Percentiles rank a stretch among this genome's conserved stretches.
These are phyloP conservation scores for Flaveria robusta DNA, from an alignment of 129 eudicot genomes.

Conservation along the genomic window DNA sequence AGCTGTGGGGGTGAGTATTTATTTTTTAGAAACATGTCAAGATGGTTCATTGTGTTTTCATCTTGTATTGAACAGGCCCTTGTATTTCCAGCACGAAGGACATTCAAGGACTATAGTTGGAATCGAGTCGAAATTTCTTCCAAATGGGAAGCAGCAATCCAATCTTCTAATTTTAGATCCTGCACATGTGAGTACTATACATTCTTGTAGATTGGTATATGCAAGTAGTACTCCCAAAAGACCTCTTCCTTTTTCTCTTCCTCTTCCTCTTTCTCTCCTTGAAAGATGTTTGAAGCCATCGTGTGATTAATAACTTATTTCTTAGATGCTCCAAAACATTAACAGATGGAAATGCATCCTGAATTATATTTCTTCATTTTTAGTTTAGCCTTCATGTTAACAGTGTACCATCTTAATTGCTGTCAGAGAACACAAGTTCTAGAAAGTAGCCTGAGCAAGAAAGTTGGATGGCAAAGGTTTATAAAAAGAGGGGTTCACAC, in stretches of 20 bases:
- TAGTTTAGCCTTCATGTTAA: neutral
- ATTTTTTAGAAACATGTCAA: neutral
- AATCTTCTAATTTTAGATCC: conserved; percentile 80
- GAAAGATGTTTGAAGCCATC: too few species aligned
- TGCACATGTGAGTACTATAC: conserved; percentile 62
- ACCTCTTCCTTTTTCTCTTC: too few species aligned
- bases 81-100: conserved; percentile 97
- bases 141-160: conserved; percentile 57
- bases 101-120: conserved; percentile 98
- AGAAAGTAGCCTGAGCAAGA: conserved; percentile 60
- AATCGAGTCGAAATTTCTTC: conserved; percentile 59
- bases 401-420: neutral
- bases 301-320: too few species aligned
- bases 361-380: neutral
- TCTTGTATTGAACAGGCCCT: conserved; percentile 59
- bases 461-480: conserved; percentile 75
- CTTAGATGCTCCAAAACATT: too few species aligned
- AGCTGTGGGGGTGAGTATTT: neutral
- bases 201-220: conserved; percentile 21
- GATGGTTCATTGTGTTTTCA: too few species aligned
- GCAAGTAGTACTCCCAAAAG: too few species aligned
- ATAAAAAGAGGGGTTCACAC: conserved; percentile 95
- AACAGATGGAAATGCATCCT: too few species aligned
- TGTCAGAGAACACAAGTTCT: conserved; percentile 66
- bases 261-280: too few species aligned